These are phyloP conservation scores for Imleria badia DNA, from an alignment of 768 basidiomycete species.

Conservation along the genomic window DNA sequence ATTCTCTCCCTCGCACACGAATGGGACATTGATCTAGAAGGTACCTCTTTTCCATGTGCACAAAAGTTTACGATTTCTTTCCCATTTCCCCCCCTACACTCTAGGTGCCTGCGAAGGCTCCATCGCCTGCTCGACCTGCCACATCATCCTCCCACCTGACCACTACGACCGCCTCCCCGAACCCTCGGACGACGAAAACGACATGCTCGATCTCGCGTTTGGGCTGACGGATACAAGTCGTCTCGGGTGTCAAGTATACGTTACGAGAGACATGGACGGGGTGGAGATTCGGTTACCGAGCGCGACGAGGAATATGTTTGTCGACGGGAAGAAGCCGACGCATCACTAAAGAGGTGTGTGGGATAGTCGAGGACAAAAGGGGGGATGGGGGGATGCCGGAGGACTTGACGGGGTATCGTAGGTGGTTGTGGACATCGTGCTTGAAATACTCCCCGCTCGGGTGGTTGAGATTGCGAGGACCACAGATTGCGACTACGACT, in stretches of 20 bases:
- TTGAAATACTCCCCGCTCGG: constrained; percentile 16
- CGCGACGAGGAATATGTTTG: constrained; percentile 97
- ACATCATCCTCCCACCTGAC: constrained; percentile 64
- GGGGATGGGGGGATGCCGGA: no score
- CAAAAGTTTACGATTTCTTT: neutral
- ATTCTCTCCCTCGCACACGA: constrained; percentile 90
- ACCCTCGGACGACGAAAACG: constrained; percentile 97
- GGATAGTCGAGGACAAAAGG: neutral
- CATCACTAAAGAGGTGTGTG: constrained; percentile 37
- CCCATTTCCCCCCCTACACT: neutral
- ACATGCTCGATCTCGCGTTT: constrained; percentile 98
- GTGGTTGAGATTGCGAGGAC: neutral
- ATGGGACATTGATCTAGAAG: constrained; percentile 94
- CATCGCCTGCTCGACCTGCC: constrained; percentile 96
- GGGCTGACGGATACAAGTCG: constrained; percentile 92
- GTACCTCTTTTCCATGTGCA: constrained; percentile 40
- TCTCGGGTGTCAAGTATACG: constrained; percentile 73
- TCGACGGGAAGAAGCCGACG: constrained; percentile 69
- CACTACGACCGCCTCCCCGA: constrained; percentile 87
- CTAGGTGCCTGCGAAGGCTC: constrained; percentile 96
- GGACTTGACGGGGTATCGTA: constrained; percentile 3
- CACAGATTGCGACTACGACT: neutral
- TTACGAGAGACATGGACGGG: constrained; percentile 83
- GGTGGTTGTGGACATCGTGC: constrained; percentile 19
- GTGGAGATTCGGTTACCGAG: constrained; percentile 82